phyloP scores from a whole-genome alignment of 2,329 filamentous ascomycete genomes.

The Xylariaceae sp. region DNA sequence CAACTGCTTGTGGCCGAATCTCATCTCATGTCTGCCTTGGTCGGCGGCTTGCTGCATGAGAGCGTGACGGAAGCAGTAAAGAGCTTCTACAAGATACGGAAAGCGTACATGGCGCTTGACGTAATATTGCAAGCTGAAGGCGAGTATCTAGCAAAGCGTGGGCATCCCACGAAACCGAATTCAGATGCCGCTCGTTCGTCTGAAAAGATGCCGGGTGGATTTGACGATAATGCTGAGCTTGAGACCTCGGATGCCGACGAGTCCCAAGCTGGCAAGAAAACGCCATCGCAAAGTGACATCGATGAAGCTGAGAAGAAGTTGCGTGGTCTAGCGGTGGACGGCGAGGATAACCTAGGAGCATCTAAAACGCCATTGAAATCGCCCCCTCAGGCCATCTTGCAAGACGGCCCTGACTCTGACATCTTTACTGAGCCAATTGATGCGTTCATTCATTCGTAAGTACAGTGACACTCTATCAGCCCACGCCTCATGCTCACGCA shows the following conservation, averaged over 20 bases:
- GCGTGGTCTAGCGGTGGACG: conserved; percentile 23
- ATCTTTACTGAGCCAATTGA: conserved; percentile 72
- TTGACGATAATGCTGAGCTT: conserved; percentile 33
- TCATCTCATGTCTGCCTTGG: conserved; percentile 82
- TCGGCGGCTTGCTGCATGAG: conserved; percentile 84
- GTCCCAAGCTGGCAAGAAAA: conserved; percentile 39
- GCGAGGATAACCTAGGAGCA: conserved; percentile 6
- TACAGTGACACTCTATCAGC: background rate
- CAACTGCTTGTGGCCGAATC: conserved; percentile 77
- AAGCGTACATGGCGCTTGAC: conserved; percentile 80
- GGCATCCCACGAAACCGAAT: conserved; percentile 26
- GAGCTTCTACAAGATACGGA: conserved; percentile 87
- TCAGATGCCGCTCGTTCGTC: conserved; percentile 9
- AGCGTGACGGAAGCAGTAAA: conserved; percentile 85
- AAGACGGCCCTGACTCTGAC: conserved; percentile 52
- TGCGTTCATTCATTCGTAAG: conserved; percentile 64
- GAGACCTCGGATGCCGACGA: conserved; percentile 57
- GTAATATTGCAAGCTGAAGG: conserved; percentile 70
- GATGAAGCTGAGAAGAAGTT: conserved; percentile 26
- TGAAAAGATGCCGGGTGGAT: conserved; percentile 20
- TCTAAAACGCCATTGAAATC: background rate
- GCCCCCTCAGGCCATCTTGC: conserved; percentile 6
- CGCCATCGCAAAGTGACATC: conserved; percentile 39
- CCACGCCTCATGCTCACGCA: background rate
- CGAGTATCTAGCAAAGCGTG: conserved; percentile 40